Base-by-base conservation (phyloP, 192 early-diverging fungal genomes). In the Coemansia furcata region DNA sequence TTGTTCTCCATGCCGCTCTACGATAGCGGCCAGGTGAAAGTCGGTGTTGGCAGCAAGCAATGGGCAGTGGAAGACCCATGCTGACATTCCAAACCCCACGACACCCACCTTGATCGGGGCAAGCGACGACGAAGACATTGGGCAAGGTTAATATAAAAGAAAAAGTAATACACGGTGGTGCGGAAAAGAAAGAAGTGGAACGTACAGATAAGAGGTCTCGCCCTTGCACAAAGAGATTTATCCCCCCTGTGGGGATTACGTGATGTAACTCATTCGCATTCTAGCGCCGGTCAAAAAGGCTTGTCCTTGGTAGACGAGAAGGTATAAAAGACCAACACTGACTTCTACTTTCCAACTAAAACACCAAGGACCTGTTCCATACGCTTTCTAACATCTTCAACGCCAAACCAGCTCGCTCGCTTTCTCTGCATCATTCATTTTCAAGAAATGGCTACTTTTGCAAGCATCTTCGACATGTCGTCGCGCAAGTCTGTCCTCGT, bases 41-140 rank as follows among this genome's bases (percentile, higher is more conserved):
- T 84, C 78, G 40, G 77, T 67, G 35, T 74, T 85, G 0, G 88
- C 69, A 14, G 67, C 73, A 68, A 90, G 83, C 65, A 90, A 68
- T 36, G 88, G 88, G 44, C 86, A 87, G 60, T 90, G 88, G 77
- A 90, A 88, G 19, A 86, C 85, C 54, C 72, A 65, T 7, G 84
- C 72, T 32, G 72, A 80, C 86, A 84, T 87, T 80, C 88, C 88
- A 77, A 87, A 90, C 12, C 87, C 88, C 62, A 90, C 81, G 29
- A 90, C 85, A 54, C 86, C 88, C 60, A 90, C 88, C 36, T 88
- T 90, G 61, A 90, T 83, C 46, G 68, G 57, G 19, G 52, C 35
- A 23, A 17, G 36, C 3, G 36, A 38, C 33, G 36, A 19, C n/a
- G 15, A 32, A 33, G 52, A 55, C 30, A 55, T 55, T 10, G 29